Evolutionary conservation across 495 filamentous ascomycete species (phyloP), one percentile per base, ranked within the genome.

Genomic region (Neurospora sp.): DNA sequence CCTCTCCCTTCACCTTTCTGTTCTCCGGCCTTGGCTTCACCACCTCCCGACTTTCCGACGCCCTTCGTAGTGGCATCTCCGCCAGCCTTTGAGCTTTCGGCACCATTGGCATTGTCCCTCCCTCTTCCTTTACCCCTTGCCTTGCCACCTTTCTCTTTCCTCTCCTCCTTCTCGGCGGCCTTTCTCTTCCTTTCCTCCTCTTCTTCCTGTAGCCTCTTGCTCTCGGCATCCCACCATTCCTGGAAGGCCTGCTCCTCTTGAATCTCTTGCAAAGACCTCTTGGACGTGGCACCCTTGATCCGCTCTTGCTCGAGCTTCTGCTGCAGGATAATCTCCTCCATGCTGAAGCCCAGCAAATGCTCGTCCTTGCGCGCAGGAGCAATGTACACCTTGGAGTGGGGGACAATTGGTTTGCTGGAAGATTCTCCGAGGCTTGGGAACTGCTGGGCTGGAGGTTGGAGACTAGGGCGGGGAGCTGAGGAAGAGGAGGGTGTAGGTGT

Each of bases 161-260:
- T 71, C 45, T 69, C 70, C 54, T 54, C 77, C 76, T 70, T 81
- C 79, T 19, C 78, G 75, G 72, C 77, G 79, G 17, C 73, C 74
- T 66, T 80, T 79, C 69, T 82, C 79, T 39, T 80, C 75, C 38
- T 73, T 43, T 81, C 84, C 71, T 90, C 91, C 19, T 91, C 90
- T 45, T 93, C 86, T 69, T 90, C 90, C 72, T 88, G 86, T 73
- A 84, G 83, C 69, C 92, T 87, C 76, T 88, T 87, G 79, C 92
- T 94, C 79, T 99, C 96, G 72, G 91, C 88, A 75, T 98, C 94
- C 96, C 96, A 99, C 96, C 96, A 99, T 78, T 95, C 90, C 80
- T 97, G 92, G 81, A 99, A 99, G 40, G 94, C 93, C 80, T 99
- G 96, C 80, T 99, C 96, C 70, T 92, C 88, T 78, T 99, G 96